phyloP scores from a whole-genome alignment of 257 asterid species.

The Ocimum tenuiflorum region DNA sequence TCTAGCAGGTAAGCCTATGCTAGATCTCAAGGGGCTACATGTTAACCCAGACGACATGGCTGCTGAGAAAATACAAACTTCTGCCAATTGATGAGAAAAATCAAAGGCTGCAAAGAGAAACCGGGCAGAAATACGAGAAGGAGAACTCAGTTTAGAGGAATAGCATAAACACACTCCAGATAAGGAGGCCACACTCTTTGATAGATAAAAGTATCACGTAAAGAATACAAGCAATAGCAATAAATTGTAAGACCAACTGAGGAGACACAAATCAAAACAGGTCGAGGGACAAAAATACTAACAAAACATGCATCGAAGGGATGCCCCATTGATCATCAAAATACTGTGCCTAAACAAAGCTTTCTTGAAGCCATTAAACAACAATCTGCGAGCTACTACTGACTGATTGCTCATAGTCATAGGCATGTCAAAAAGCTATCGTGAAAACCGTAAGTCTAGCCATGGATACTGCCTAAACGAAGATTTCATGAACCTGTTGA shows the following conservation, averaged over 20 bases:
- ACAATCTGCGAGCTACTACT: not conserved
- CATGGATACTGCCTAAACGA: too few relatives aligned
- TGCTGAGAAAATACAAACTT: conserved; percentile 18
- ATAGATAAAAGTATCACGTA: not conserved
- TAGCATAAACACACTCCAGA: not conserved
- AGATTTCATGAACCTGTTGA: too few relatives aligned
- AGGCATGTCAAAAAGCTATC: not conserved
- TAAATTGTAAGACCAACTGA: not conserved
- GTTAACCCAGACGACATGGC: conserved; percentile 60
- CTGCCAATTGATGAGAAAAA: conserved; percentile 11
- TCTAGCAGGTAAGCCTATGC: conserved; percentile 39
- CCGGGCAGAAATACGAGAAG: not conserved
- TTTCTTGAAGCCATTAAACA: not conserved
- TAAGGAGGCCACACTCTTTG: not conserved
- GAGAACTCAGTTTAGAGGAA: not conserved
- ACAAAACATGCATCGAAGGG: not conserved
- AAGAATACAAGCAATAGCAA: not conserved
- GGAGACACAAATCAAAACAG: not conserved
- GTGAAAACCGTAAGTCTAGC: not conserved
- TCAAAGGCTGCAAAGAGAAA: conserved; percentile 23
- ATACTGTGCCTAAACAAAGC: not conserved
- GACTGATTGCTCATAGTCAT: not conserved
- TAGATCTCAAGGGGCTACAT: conserved; percentile 48
- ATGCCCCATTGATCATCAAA: not conserved
- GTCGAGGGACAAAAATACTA: not conserved